These are phyloP conservation scores for Fusarium pilosicola DNA, from an alignment of 2,329 filamentous ascomycete genomes.

Conservation along the genomic window DNA sequence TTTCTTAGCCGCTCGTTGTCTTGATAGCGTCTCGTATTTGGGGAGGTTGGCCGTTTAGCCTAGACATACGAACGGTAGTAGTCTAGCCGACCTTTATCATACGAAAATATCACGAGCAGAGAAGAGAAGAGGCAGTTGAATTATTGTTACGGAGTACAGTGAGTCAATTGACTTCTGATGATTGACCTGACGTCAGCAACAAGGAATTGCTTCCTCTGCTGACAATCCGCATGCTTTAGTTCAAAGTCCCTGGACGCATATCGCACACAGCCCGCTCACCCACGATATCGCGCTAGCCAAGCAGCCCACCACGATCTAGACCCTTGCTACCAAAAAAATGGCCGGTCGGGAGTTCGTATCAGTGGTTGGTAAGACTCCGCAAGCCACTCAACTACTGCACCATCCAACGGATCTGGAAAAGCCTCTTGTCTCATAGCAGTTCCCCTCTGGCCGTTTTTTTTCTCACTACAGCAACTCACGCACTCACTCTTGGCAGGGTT, in stretches of 20 bases:
- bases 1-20: not conserved
- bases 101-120: not conserved
- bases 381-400: not conserved
- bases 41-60: not conserved
- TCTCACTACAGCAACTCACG: not conserved
- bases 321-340: not conserved
- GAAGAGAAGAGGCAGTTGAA: not conserved
- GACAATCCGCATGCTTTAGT: not conserved
- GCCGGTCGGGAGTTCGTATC: conserved; percentile 13
- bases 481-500: not conserved
- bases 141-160: not conserved
- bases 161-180: not conserved
- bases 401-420: not conserved
- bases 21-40: conserved; percentile 2
- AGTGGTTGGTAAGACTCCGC: conserved; percentile 5
- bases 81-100: not conserved
- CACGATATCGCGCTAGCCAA: not conserved
- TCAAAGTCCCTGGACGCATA: conserved; percentile 24
- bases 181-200: conserved; percentile 27
- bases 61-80: not conserved
- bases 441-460: not conserved
- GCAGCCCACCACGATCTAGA: conserved; percentile 14
- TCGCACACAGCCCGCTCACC: not conserved
- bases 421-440: not conserved
- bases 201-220: conserved; percentile 5